Evolutionary conservation across 257 asterid species (phyloP), one percentile per base, ranked within the genome.

Genomic region (Gentiana straminea): DNA sequence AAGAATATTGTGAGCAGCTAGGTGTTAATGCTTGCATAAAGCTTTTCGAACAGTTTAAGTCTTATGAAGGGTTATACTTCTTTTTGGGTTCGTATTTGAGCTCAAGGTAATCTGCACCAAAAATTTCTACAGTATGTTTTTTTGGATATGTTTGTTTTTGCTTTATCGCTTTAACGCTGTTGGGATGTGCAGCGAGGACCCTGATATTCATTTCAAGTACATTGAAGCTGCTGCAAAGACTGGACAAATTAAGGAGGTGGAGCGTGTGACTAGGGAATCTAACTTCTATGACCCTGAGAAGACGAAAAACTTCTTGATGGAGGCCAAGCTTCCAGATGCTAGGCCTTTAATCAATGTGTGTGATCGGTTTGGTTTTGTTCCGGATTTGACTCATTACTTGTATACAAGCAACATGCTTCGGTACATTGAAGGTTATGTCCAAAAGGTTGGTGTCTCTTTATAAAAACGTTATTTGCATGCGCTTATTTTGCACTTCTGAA

Each of bases 191-290:
- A 92, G 99, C 35, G 99, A 92, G 95, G 99, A 89, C 70, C 94
- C 94, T 54, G 99, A 88, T 34, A 92, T 92, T 72, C 99, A 92
- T 79, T 92, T 88, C 77, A 92, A 92, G 87, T 92, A 92, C 77
- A 86, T 92, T 44, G 99, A 92, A 78, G 87, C 95, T 51, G 99
- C 99, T 77, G 97, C 99, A 13, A 92, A 89, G 79, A 92, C 99
- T 33, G 99, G 99, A 55, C 99, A 92, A 74, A 92, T 92, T 49
- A 92, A 92, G 84, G 99, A 92, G 71, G 99, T 92, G 43, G 99
- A 92, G 83, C 97, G 99, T 44, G 99, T 89, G 33, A 92, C 99
- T 1, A 86, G 99, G 71, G 99, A 92, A 77, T 92, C 99, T 48
- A 84, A 88, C 64, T 92, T 89, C 79, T 92, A 88, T 73, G 93